Evolutionary conservation across 129 eudicot species (phyloP).

Genomic region (Saposhnikovia divaricata): DNA sequence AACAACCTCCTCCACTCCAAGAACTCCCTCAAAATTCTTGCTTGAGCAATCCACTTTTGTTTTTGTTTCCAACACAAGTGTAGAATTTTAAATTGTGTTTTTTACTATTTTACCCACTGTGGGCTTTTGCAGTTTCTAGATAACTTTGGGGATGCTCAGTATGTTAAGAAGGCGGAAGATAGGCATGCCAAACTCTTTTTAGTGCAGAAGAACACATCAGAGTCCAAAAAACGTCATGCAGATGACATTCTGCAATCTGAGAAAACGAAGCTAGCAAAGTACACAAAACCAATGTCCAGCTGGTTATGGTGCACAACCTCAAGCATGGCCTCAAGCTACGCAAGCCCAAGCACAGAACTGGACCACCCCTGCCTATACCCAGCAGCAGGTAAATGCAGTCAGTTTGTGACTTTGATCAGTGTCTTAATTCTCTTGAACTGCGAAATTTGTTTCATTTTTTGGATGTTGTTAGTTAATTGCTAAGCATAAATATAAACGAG

Average conservation of each 20-base stretch:
- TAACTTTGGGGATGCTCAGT: too few species aligned
- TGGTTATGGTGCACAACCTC: conserved; percentile 76
- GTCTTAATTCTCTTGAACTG: background rate
- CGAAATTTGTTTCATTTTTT: background rate
- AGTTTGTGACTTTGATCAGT: background rate
- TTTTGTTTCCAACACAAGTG: background rate
- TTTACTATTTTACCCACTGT: too few species aligned
- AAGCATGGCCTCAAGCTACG: conserved; percentile 80
- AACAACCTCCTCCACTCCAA: background rate
- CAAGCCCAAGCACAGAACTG: conserved; percentile 80
- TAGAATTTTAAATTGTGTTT: too few species aligned
- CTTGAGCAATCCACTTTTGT: too few species aligned
- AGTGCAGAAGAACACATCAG: too few species aligned
- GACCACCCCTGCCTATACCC: conserved; percentile 66
- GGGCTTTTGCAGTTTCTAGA: too few species aligned
- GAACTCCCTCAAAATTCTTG: background rate
- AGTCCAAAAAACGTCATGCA: too few species aligned
- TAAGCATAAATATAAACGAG: background rate
- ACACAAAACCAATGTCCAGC: conserved; percentile 81
- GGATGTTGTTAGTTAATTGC: background rate
- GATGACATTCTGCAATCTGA: too few species aligned
- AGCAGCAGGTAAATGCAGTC: conserved; percentile 56
- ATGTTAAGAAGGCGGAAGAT: too few species aligned
- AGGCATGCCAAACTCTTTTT: too few species aligned
- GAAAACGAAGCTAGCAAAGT: conserved; percentile 52